A percentile compares a stretch with the other conserved stretches of the same genome.
Conservation (phyloP, 139 green algal species). For the Tetratostichococcus sp. region DNA sequence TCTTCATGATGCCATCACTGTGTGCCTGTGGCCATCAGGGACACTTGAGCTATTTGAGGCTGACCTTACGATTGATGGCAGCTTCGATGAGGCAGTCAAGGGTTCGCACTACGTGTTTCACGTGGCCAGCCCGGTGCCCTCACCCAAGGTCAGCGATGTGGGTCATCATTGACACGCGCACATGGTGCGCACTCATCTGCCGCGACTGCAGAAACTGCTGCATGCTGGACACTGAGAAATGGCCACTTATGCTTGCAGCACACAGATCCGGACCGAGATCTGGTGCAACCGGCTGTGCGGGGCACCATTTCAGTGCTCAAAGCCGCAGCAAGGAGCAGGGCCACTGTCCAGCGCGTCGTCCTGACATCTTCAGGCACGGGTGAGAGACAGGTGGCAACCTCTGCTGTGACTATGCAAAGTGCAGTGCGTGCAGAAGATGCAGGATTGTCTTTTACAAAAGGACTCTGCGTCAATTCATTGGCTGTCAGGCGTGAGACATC, state of each 20-base stretch:
- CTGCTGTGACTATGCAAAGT: neutral
- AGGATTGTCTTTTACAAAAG: too few relatives aligned
- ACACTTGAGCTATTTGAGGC: conserved; percentile 40
- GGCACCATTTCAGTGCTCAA: conserved; percentile 35
- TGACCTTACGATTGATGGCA: conserved; percentile 34
- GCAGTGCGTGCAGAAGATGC: neutral
- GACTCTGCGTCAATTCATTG: too few relatives aligned
- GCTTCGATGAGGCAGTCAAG: conserved; percentile 35
- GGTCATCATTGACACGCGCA: neutral
- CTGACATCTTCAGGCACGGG: conserved; percentile 65
- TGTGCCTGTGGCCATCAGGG: conserved; percentile 6
- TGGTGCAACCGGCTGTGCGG: too few relatives aligned
- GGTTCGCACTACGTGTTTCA: conserved; percentile 67
- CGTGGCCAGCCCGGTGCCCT: conserved; percentile 56
- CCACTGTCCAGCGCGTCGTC: conserved; percentile 42
- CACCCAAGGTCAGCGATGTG: conserved; percentile 6
- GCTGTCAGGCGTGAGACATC: too few relatives aligned
- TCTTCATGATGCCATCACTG: too few relatives aligned
- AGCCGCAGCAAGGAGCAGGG: conserved; percentile 30
- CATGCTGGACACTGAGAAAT: too few relatives aligned
- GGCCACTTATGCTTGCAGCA: too few relatives aligned
- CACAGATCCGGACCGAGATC: too few relatives aligned
- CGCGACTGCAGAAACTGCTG: too few relatives aligned
- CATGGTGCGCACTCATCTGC: too few relatives aligned
- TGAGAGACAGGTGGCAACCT: neutral